A percentile compares a stretch with the other conserved stretches of the same genome.
phyloP scores from a whole-genome alignment of 768 basidiomycete genomes.

The Obba rivulosa region DNA sequence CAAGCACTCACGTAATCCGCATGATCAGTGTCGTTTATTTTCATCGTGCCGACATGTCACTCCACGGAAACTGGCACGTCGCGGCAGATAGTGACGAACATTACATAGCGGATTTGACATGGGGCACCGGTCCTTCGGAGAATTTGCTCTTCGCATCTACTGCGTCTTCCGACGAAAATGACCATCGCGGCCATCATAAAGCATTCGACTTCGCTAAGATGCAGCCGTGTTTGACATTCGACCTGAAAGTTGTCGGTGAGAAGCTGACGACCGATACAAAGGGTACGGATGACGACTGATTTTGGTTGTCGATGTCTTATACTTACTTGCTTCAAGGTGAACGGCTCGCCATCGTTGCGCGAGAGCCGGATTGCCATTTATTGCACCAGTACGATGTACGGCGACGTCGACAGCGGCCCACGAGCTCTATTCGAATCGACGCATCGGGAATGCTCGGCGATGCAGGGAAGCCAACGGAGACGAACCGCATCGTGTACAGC shows the following conservation, averaged over 20 bases:
- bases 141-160: constrained; percentile 10
- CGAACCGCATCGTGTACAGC: constrained; percentile 49
- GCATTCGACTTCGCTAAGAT: constrained; percentile 4
- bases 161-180: neutral
- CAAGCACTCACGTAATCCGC: neutral
- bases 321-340: neutral
- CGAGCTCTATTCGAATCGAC: no score
- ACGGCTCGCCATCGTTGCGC: constrained; percentile 7
- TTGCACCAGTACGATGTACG: constrained; percentile 11
- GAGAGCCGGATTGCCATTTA: neutral
- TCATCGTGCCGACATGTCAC: no score
- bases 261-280: constrained; percentile 5
- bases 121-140: neutral
- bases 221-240: constrained; percentile 5
- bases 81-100: neutral
- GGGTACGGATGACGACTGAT: neutral
- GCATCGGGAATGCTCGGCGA: neutral
- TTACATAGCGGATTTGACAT: constrained; percentile 10
- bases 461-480: constrained; percentile 25
- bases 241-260: constrained; percentile 6
- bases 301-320: neutral
- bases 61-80: neutral
- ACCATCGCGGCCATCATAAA: constrained; percentile 7
- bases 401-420: neutral
- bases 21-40: no score